A percentile compares a stretch with the other conserved stretches of the same genome.
phyloP scores from a whole-genome alignment of 257 asterid genomes.

The Linderniella brevidens region DNA sequence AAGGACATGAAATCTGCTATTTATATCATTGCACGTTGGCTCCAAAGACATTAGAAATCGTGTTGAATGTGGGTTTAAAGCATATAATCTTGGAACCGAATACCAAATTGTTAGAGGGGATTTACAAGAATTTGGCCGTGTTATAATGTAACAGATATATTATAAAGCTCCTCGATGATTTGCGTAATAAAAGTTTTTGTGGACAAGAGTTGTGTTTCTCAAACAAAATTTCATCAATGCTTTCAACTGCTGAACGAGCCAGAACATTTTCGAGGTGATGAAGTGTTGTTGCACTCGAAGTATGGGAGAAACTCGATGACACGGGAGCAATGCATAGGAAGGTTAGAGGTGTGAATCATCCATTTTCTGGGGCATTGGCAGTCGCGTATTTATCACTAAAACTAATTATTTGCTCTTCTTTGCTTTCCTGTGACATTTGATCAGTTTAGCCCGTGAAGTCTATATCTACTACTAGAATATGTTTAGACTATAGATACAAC shows the following conservation, averaged over 20 bases:
- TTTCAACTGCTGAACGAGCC: constrained; percentile 30
- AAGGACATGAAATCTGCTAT: constrained; percentile 10
- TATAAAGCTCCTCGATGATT: constrained; percentile 29
- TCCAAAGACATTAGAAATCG: constrained; percentile 33
- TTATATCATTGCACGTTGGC: constrained; percentile 25
- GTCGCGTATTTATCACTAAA: constrained; percentile 52
- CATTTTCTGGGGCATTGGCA: constrained; percentile 51
- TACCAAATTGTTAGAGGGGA: constrained; percentile 14
- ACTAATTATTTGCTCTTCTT: constrained; percentile 17
- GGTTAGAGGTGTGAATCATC: constrained; percentile 29
- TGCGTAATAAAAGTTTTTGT: constrained; percentile 34
- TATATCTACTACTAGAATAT: constrained; percentile 11
- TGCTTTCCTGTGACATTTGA: constrained; percentile 13
- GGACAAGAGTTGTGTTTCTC: constrained; percentile 15
- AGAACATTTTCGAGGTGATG: constrained; percentile 17
- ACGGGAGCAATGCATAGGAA: constrained; percentile 51
- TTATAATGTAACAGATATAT: constrained; percentile 17
- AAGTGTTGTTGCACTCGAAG: constrained; percentile 29
- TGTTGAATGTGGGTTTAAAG: constrained; percentile 40
- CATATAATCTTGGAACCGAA: constrained; percentile 11
- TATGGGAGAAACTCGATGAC: constrained; percentile 38
- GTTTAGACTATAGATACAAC: too few relatives aligned
- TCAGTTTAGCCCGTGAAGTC: constrained; percentile 16
- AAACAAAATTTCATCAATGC: constrained; percentile 21
- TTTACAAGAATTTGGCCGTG: constrained; percentile 13